Evolutionary conservation across 2,329 filamentous ascomycete genomes (phyloP), one percentile per base, ranked within the genome.

Genomic region (Capronia americana): DNA sequence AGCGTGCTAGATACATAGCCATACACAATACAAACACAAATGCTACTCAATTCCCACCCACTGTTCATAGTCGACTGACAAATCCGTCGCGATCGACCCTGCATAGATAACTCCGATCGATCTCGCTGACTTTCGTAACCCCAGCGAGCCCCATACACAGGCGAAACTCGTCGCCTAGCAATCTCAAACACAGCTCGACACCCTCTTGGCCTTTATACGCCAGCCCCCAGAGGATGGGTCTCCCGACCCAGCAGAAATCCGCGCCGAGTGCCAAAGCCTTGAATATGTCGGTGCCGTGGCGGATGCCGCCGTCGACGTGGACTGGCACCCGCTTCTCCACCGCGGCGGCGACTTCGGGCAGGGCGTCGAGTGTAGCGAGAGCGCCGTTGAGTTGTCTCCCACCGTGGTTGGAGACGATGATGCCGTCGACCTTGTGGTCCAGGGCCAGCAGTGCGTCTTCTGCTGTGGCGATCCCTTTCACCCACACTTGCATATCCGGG

Each of bases 221-320:
- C 46, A 85, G 74, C 0, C 83, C 83, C 84, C 83, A 85, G 8
- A 85, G 76, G 11, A 80, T 76, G 5, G 81, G 79, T 20, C 83
- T 71, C 0, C 84, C 83, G 7, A 84, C 74, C 81, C 76, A 86
- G 65, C 77, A 81, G 73, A 78, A 84, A 61, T 84, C 77, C 0
- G 83, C 84, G 2, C 83, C 84, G 2, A 86, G 73, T 2, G 82
- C 81, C 2, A 86, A 74, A 0, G 85, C 85, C 73, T 88, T 88
- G 76, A 88, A 83, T 11, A 87, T 79, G 73, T 88, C 86, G 0
- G 81, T 83, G 0, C 85, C 86, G 14, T 82, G 81, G 46, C 86
- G 73, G 34, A 88, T 82, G 0, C 86, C 85, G 11, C 81, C 84
- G 71, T 91, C 89, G 51, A 78, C 69, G 17, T 90, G 81, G 4